Base-by-base conservation (phyloP, 108 stramenopile genomes). In the Skeletonema grethae region DNA sequence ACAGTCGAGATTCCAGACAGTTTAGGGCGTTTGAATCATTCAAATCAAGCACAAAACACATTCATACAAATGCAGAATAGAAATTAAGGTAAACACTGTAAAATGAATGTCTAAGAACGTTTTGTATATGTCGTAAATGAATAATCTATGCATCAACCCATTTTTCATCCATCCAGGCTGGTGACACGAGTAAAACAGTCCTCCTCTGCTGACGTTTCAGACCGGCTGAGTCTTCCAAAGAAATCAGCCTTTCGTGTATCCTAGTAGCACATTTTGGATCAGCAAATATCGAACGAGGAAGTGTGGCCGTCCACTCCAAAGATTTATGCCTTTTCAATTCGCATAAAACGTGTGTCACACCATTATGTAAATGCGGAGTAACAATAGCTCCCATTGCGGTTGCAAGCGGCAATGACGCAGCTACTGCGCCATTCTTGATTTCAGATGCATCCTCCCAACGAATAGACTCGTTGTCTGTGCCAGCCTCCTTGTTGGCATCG, bases 291-390 rank as follows among this genome's bases (percentile, higher is more conserved):
- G 70, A 66, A 18, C 70, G 65, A 61, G 77, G 70, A 32, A 71
- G 64, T 38, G 65, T 71, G 24, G 69, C 61, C n/a, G 70, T 43
- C 77, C 77, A 78, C 38, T 65, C 65, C 60, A 78, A 57, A 1
- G 70, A 53, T 45, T 63, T 66, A 9, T 71, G 65, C 31, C 77
- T 60, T 32, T 78, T 71, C 73, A 89, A 66, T 25, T 85, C 85
- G 48, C 84, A 84, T 22, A 90, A 61, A 28, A 90, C 63, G 58
- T 87, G 86, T 46, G 85, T 90, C 13, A 90, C 85, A 53, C 83
- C 85, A 58, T 38, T 61, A 57, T 90, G 85, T 8, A 90, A 55
- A 75, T 85, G 78, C 55, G 74, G 74, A 30, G 78, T 79, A 11
- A 84, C 69, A 11, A 79, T 53, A 8, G 85, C 87, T 13, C 89